These are phyloP conservation scores for Penicillium sp. DNA, from an alignment of 2,329 filamentous ascomycete species.

Conservation along the genomic window DNA sequence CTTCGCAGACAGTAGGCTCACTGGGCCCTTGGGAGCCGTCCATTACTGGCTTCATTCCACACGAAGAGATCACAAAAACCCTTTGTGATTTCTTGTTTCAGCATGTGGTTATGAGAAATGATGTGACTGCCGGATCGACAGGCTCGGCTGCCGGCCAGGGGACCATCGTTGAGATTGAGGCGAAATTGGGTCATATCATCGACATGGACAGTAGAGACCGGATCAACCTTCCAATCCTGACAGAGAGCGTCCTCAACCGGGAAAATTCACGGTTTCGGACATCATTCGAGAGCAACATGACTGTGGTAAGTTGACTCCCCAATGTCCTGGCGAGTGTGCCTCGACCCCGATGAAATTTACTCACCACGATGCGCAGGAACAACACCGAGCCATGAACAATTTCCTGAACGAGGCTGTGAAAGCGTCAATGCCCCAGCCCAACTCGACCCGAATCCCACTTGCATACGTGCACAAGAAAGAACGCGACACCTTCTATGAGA, in stretches of 20 bases:
- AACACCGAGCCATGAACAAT: slow-evolving; percentile 80
- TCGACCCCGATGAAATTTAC: slow-evolving; percentile 15
- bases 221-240: slow-evolving; percentile 64
- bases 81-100: slow-evolving; percentile 80
- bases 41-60: slow-evolving; percentile 67
- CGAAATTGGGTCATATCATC: slow-evolving; percentile 81
- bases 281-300: slow-evolving; percentile 86
- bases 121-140: slow-evolving; percentile 55
- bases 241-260: slow-evolving; percentile 67
- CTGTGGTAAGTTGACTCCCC: slow-evolving; percentile 59
- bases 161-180: slow-evolving; percentile 87
- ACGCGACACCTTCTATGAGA: slow-evolving; percentile 77
- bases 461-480: slow-evolving; percentile 81
- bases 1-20: slow-evolving; percentile 21
- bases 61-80: slow-evolving; percentile 69
- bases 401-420: slow-evolving; percentile 71
- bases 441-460: slow-evolving; percentile 47
- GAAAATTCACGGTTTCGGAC: slow-evolving; percentile 53
- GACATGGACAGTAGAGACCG: slow-evolving; percentile 69
- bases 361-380: slow-evolving; percentile 51
- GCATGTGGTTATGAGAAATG: slow-evolving; percentile 65
- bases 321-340: not conserved
- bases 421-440: slow-evolving; percentile 47
- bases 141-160: slow-evolving; percentile 58
- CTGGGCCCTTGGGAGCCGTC: slow-evolving; percentile 52